Base-by-base conservation (phyloP, 2,329 filamentous ascomycete genomes). In the Aspergillus clavatus region DNA sequence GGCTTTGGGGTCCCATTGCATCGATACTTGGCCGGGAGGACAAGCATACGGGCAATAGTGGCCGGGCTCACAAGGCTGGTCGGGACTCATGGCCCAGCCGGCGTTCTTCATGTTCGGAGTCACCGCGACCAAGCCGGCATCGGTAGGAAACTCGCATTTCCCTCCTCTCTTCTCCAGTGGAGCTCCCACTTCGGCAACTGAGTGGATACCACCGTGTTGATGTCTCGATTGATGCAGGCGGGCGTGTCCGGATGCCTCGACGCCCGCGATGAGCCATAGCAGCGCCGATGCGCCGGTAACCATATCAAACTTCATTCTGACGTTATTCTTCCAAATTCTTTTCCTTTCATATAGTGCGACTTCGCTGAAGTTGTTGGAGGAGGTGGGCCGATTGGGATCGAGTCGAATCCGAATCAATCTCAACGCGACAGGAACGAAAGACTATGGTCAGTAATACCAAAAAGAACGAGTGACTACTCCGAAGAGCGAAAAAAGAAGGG, bases 31-130 rank as follows among this genome's bases (percentile, higher is more conserved):
- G 47, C 86, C 86, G 0, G 86, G 66, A 47, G 83, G 84, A 64
- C 87, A 90, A 42, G 87, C 86, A 63, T 86, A 83, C 1, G 87
- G 87, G 61, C 87, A 90, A 67, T 84, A 89, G 53, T 65, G 78
- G 47, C 81, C 84, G 4, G 81, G 77, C 47, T 72, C 73, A 65
- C 87, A 90, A 43, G 77, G 64, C 62, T 86, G 79, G 64, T 90
- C 82, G 3, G 86, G 86, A 58, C 83, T 86, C 80, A 90, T 82
- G 33, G 86, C 87, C 82, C 86, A 91, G 50, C 87, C 87, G 40
- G 74, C 83, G 69, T 91, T 91, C 62, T 70, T 61, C 35, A 65
- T 63, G 42, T 71, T 72, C 4, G 84, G 84, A 7, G 84, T 86
- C 42, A 91, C 76, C 11, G 79, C 65, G 36, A 89, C 79, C 59